Evolutionary conservation across 129 eudicot genomes (phyloP).

Genomic region (Saussurea involucrata): DNA sequence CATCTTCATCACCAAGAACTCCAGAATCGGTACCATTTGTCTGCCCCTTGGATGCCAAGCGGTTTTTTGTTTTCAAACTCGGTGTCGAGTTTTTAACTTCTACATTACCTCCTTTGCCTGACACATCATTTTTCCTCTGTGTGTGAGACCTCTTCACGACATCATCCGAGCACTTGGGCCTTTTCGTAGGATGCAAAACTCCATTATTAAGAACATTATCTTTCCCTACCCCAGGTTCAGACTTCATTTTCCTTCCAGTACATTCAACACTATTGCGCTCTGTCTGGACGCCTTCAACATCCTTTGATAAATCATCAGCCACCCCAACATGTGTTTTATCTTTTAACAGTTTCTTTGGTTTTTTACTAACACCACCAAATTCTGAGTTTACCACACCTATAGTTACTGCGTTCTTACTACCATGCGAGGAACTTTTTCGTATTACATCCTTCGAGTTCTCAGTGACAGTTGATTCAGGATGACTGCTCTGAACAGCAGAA

Average conservation of each 20-base stretch:
- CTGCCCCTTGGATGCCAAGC: conserved; percentile 24
- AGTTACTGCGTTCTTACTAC: conserved; percentile 35
- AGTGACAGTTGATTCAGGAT: conserved; percentile 13
- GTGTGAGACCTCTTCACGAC: conserved; percentile 29
- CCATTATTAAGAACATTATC: conserved; percentile 29
- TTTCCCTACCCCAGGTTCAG: conserved; percentile 36
- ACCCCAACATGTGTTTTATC: conserved; percentile 38
- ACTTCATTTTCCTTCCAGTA: conserved; percentile 31
- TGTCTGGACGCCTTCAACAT: conserved; percentile 25
- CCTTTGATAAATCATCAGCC: conserved; percentile 27
- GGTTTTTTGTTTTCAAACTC: conserved; percentile 40
- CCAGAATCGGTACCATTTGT: conserved; percentile 22
- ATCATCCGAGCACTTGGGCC: conserved; percentile 48
- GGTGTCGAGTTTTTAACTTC: conserved; percentile 27
- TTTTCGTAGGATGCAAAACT: conserved; percentile 40
- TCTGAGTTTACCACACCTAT: conserved; percentile 30
- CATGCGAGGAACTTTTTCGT: conserved; percentile 26
- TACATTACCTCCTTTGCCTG: conserved; percentile 30
- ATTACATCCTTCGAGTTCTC: conserved; percentile 31
- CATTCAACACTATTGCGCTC: conserved; percentile 20
- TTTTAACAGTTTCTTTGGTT: conserved; percentile 27
- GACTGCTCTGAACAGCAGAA: conserved; percentile 18
- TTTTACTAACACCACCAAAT: conserved; percentile 19
- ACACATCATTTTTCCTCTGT: conserved; percentile 32
- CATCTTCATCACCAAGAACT: conserved; percentile 50